A percentile compares a stretch with the other conserved stretches of the same genome.
These are phyloP conservation scores for Sanguinoderma infundibulare DNA, from an alignment of 1,284 basidiomycete genomes.

Conservation along the genomic window DNA sequence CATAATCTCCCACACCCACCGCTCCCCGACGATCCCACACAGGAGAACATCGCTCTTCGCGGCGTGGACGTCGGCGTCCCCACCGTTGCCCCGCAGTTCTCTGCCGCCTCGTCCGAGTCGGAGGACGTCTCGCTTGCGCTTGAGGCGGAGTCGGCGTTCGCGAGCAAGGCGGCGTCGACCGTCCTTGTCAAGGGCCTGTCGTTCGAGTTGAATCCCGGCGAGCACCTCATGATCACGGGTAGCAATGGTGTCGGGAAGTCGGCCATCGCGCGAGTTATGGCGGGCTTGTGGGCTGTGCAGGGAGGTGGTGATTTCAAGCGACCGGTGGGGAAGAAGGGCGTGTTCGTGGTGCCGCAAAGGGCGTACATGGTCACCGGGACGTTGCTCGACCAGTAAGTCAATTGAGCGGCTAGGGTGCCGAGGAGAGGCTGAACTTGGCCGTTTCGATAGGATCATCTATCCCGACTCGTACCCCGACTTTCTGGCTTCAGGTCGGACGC, in stretches of 20 bases:
- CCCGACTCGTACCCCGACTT: slow-evolving; percentile 86
- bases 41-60: slow-evolving; percentile 49
- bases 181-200: slow-evolving; percentile 78
- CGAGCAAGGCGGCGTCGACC: slow-evolving; percentile 35
- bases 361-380: slow-evolving; percentile 91
- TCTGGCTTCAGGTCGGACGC: slow-evolving; percentile 62
- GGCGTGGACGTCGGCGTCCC: slow-evolving; percentile 77
- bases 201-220: slow-evolving; percentile 74
- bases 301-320: slow-evolving; percentile 48
- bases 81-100: slow-evolving; percentile 48
- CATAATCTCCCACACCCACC: slow-evolving; percentile 64
- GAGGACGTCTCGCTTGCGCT: slow-evolving; percentile 18
- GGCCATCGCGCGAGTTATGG: slow-evolving; percentile 88
- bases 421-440: background rate
- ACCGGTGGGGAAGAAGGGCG: slow-evolving; percentile 51
- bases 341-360: slow-evolving; percentile 92
- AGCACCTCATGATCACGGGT: slow-evolving; percentile 95
- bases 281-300: slow-evolving; percentile 83
- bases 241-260: slow-evolving; percentile 96
- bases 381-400: slow-evolving; percentile 81
- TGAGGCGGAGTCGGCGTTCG: slow-evolving; percentile 33
- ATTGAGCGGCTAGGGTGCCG: slow-evolving; percentile 1
- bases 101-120: slow-evolving; percentile 14
- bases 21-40: slow-evolving; percentile 42
- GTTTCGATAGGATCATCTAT: slow-evolving; percentile 65